phyloP scores from a whole-genome alignment of 2,329 filamentous ascomycete genomes.

The Rutstroemia sp. region DNA sequence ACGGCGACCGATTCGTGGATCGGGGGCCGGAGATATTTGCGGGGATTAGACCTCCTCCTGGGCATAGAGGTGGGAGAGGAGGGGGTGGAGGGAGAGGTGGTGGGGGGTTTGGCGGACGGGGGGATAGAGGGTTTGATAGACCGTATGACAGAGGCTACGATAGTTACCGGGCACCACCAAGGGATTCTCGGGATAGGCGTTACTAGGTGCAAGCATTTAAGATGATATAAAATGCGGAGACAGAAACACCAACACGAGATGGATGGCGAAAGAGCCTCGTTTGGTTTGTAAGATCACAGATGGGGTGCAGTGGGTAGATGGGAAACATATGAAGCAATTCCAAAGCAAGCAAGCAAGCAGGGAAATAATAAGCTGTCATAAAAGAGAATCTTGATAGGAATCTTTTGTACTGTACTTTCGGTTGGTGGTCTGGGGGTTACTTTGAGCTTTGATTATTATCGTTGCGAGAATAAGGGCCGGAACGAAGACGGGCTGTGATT shows the following conservation, averaged over 20 bases:
- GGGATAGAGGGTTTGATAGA: constrained; percentile 5
- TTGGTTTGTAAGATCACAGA: background rate
- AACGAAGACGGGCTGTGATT: too few relatives aligned
- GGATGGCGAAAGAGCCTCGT: background rate
- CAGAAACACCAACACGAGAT: background rate
- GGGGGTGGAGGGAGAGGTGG: background rate
- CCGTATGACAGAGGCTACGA: background rate
- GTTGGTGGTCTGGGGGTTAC: too few relatives aligned
- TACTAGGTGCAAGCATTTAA: background rate
- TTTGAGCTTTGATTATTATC: too few relatives aligned
- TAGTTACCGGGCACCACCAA: constrained; percentile 1
- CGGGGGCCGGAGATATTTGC: constrained; percentile 63
- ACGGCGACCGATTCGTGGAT: constrained; percentile 59
- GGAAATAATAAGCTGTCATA: too few relatives aligned
- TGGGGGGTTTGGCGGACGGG: background rate
- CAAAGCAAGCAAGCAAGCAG: background rate
- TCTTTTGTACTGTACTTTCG: background rate
- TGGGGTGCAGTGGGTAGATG: background rate
- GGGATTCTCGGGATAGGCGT: constrained; percentile 2
- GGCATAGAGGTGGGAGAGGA: constrained; percentile 26
- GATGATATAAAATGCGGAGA: background rate
- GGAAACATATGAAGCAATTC: background rate
- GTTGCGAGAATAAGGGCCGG: too few relatives aligned
- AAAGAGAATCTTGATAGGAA: background rate
- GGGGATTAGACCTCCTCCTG: constrained; percentile 50